Base-by-base conservation (phyloP, 129 eudicot genomes). In the Mikania micrantha region DNA sequence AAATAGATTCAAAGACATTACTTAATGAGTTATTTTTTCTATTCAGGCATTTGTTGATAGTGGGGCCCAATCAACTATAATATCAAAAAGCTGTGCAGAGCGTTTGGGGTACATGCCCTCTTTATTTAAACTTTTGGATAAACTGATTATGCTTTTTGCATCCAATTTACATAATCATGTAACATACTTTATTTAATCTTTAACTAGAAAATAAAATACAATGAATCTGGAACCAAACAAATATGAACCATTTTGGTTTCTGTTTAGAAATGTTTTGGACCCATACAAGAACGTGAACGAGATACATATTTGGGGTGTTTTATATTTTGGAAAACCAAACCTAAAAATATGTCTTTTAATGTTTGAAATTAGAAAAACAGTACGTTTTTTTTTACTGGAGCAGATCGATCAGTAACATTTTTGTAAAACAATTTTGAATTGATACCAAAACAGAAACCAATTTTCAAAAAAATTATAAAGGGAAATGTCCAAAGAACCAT, bases 21-120 rank as follows among this genome's bases (percentile, higher is more conserved):
- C 22, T 22, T 9, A 21, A 7, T 45, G 61, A 19, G 31, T n/a
- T 19, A 12, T 19, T 15, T 8, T 67, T 57, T 34, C 39, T 22
- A 58, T 73, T 73, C 80, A 92, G 96, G 98, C 98, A 3, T 88
- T 92, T 69, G 96, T 92, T 54, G 96, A 88, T 75, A 92, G 98
- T 80, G 98, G 96, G 69, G 98, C 98, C 60, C 98, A 92, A 82
- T 88, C 98, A 71, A 92, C 98, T 48, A 88, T 92, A 45, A 88
- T 92, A 84, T 92, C 98, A 48, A 88, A 92, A 86, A 88, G 80
- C 73, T 92, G 98, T 32, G 98, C 96, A 1, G 98, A 92, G 65
- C 98, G 95, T 40, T 86, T 86, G 69, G 98, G 98, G 96, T 92
- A 78, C 58, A 91, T 15, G 47, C 72, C 31, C 4, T 52, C 21